phyloP scores from a whole-genome alignment of 2,329 filamentous ascomycete genomes.

The Nemania diffusa region DNA sequence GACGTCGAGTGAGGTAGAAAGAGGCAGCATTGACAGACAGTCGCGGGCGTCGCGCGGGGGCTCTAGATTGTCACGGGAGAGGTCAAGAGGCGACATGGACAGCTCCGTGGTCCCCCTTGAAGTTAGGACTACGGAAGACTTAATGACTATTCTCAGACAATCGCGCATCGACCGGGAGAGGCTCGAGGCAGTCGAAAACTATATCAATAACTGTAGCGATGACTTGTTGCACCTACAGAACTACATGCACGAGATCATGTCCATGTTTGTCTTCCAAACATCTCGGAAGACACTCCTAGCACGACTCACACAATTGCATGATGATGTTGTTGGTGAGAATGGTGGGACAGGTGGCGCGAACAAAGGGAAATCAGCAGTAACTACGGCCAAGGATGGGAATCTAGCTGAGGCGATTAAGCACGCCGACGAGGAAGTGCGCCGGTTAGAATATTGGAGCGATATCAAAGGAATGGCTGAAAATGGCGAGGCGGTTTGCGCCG shows the following conservation, averaged over 20 bases:
- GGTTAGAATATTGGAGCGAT: conserved; percentile 89
- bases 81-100: conserved; percentile 51
- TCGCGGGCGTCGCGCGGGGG: conserved; percentile 48
- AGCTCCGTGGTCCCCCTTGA: conserved; percentile 54
- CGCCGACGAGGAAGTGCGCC: conserved; percentile 82
- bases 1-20: conserved; percentile 52
- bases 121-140: conserved; percentile 71
- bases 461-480: conserved; percentile 73
- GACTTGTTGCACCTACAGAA: conserved; percentile 80
- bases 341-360: conserved; percentile 45
- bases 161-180: conserved; percentile 91
- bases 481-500: conserved; percentile 59
- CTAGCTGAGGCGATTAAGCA: conserved; percentile 79
- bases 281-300: conserved; percentile 81
- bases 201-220: conserved; percentile 78
- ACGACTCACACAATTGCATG: conserved; percentile 72
- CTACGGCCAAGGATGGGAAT: conserved; percentile 66
- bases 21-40: conserved; percentile 39
- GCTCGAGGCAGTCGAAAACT: conserved; percentile 82
- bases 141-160: conserved; percentile 74
- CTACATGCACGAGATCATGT: conserved; percentile 87
- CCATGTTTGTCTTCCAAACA: conserved; percentile 86
- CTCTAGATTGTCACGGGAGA: conserved; percentile 50
- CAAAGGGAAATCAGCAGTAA: conserved; percentile 44
- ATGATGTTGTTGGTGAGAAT: no score